Conservation (phyloP, 345 rosid species). For the Melaleuca quinquenervia region DNA sequence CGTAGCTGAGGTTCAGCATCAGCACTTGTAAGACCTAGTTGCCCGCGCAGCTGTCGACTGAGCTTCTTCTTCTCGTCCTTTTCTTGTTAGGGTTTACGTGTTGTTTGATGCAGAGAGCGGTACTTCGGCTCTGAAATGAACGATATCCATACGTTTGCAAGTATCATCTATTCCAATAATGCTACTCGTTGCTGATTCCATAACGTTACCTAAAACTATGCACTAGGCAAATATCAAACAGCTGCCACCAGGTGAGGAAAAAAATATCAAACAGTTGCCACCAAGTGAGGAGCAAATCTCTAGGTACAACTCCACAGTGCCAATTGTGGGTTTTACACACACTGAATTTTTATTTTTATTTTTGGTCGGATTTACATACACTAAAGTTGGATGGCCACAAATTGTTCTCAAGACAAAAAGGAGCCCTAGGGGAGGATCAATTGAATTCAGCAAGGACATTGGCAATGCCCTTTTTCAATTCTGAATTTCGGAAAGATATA, state of each 20-base stretch:
- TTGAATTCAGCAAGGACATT: neutral
- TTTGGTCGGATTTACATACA: too few species aligned
- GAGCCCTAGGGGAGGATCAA: neutral
- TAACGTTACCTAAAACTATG: neutral
- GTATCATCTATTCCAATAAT: neutral
- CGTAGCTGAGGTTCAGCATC: neutral
- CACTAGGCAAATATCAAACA: neutral
- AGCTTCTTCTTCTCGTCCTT: neutral
- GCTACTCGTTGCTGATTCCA: neutral
- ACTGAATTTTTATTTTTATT: too few species aligned
- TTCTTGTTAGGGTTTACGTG: neutral
- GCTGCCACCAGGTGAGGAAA: neutral
- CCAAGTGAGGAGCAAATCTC: neutral
- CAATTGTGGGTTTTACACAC: neutral
- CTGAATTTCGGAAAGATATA: fast-evolving
- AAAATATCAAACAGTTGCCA: neutral
- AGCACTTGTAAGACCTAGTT: neutral
- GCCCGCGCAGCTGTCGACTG: neutral
- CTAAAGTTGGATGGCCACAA: neutral
- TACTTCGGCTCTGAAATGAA: neutral
- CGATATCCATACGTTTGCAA: neutral
- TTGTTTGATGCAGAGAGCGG: neutral
- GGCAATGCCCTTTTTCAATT: neutral
- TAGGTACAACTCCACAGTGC: neutral
- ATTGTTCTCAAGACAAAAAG: neutral